These are phyloP conservation scores for Saitozyma sp. DNA, from an alignment of 768 basidiomycete species.

Conservation along the genomic window DNA sequence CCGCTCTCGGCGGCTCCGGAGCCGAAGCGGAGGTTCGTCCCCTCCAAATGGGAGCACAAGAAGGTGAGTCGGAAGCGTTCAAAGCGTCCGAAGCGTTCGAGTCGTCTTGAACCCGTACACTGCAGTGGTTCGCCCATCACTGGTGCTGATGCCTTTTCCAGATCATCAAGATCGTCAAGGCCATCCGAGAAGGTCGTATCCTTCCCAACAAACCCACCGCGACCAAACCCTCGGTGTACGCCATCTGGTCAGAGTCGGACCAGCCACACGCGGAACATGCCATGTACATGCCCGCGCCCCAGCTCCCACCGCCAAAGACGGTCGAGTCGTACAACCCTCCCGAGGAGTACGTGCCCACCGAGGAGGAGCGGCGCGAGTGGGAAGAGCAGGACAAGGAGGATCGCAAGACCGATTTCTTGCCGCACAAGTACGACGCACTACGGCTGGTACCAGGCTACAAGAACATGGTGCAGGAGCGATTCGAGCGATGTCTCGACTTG, in stretches of 20 bases:
- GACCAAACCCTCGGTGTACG: slow-evolving; percentile 67
- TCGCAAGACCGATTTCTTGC: slow-evolving; percentile 82
- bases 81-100: not conserved
- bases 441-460: slow-evolving; percentile 90
- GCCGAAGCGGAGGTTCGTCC: slow-evolving; percentile 93
- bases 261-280: slow-evolving; percentile 65
- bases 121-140: no score
- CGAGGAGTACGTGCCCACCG: slow-evolving; percentile 87
- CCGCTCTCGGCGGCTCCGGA: slow-evolving; percentile 87
- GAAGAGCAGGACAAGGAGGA: slow-evolving; percentile 81
- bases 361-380: slow-evolving; percentile 78
- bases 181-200: slow-evolving; percentile 93
- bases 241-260: slow-evolving; percentile 78
- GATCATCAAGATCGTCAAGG: slow-evolving; percentile 94
- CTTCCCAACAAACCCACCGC: slow-evolving; percentile 81
- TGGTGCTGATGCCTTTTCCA: not conserved
- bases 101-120: no score
- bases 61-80: slow-evolving; percentile 65
- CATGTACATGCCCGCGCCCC: slow-evolving; percentile 90
- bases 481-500: slow-evolving; percentile 88
- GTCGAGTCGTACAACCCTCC: slow-evolving; percentile 99
- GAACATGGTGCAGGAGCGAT: slow-evolving; percentile 88
- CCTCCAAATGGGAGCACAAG: slow-evolving; percentile 99
- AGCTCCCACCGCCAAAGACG: slow-evolving; percentile 81
- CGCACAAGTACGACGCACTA: slow-evolving; percentile 78